A percentile compares a stretch with the other conserved stretches of the same genome.
Conservation (phyloP, 2,329 filamentous ascomycete species). For the Fonsecaea pugnacius region DNA sequence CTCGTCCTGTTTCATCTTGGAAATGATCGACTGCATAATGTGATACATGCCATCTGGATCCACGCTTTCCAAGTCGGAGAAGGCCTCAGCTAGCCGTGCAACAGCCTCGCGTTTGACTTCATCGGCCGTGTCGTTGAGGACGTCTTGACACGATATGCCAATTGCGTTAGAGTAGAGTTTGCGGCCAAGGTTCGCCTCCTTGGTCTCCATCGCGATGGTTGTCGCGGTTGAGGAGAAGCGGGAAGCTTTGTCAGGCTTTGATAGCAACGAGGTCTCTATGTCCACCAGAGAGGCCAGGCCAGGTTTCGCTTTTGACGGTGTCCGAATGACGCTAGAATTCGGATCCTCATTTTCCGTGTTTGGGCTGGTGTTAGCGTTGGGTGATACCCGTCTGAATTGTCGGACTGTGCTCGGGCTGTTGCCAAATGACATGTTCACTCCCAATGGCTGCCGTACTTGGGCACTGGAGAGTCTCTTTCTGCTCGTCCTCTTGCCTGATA, state of each 20-base stretch:
- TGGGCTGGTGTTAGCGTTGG: constrained; percentile 52
- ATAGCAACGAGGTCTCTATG: constrained; percentile 24
- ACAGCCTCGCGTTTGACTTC: constrained; percentile 80
- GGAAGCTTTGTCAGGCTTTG: constrained; percentile 20
- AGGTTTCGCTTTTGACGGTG: constrained; percentile 32
- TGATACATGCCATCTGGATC: constrained; percentile 91
- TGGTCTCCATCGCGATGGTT: constrained; percentile 53
- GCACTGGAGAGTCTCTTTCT: constrained; percentile 53
- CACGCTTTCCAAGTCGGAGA: constrained; percentile 78
- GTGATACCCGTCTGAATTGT: constrained; percentile 87
- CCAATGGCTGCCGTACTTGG: constrained; percentile 73
- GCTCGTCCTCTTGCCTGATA: constrained; percentile 45
- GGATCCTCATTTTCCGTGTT: constrained; percentile 29
- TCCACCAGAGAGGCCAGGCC: constrained; percentile 16
- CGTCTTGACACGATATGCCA: constrained; percentile 81
- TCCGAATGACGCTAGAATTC: constrained; percentile 30
- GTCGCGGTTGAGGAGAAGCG: constrained; percentile 32
- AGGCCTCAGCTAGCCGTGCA: constrained; percentile 80
- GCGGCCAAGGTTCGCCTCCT: constrained; percentile 81
- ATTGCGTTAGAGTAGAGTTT: constrained; percentile 80
- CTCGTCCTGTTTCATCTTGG: constrained; percentile 63
- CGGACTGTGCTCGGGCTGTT: constrained; percentile 91
- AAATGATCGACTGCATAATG: constrained; percentile 75
- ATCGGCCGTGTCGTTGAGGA: constrained; percentile 76
- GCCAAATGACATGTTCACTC: constrained; percentile 88